These are phyloP conservation scores for Starmerella stigmatis DNA, from an alignment of 805 yeast species.

Conservation along the genomic window DNA sequence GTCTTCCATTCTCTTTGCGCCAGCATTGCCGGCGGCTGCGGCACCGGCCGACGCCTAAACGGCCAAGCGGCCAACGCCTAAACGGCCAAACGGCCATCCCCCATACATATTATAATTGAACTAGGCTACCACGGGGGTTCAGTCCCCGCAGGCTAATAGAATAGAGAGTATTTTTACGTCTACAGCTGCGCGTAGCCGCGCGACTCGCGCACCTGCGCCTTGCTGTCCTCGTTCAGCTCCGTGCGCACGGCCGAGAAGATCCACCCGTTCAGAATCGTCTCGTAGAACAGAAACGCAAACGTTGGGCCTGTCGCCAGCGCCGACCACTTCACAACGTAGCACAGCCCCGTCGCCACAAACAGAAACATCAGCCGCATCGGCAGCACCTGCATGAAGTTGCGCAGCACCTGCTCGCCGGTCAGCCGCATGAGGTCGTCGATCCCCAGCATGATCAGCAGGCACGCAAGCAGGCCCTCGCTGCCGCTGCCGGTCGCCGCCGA, in stretches of 20 bases:
- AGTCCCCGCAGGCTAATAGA: no score
- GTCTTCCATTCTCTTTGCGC: no score
- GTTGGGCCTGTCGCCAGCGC: constrained; percentile 27
- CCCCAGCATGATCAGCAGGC: constrained; percentile 23
- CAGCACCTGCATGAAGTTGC: constrained; percentile 24
- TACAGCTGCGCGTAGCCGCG: constrained; percentile 22
- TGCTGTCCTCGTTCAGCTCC: constrained; percentile 29
- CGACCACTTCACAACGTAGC: constrained; percentile 21
- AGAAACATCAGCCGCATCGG: constrained; percentile 27
- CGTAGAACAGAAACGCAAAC: constrained; percentile 28
- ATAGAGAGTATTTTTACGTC: no score
- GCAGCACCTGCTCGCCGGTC: constrained; percentile 20
- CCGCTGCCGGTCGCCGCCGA: constrained; percentile 22
- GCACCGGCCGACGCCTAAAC: no score
- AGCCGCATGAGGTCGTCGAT: constrained; percentile 27
- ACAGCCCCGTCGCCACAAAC: constrained; percentile 22
- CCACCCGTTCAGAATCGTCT: constrained; percentile 28
- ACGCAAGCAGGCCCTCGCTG: constrained; percentile 27
- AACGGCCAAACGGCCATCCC: no score
- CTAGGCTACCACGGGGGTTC: no score
- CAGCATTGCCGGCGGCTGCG: no score
- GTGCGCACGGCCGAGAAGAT: constrained; percentile 28
- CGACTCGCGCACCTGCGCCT: constrained; percentile 19
- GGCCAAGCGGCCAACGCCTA: no score
- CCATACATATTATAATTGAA: no score